These are phyloP conservation scores for Royoungia palumana DNA, from an alignment of 768 basidiomycete genomes.

Conservation along the genomic window DNA sequence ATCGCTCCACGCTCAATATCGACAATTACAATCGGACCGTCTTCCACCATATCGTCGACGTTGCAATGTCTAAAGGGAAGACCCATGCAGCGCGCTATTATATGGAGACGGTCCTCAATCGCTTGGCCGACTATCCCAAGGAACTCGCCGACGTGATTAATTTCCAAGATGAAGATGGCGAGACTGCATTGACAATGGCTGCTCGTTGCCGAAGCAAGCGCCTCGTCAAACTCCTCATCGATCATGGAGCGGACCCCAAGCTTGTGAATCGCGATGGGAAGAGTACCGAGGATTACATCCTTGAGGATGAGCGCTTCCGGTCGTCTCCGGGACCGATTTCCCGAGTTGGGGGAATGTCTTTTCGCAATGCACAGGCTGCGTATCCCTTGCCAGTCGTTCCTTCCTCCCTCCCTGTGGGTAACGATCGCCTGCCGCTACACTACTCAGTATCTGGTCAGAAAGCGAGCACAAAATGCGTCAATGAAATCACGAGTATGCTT, in stretches of 20 bases:
- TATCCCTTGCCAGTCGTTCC: slow-evolving; percentile 42
- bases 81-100: slow-evolving; percentile 98
- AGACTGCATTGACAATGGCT: slow-evolving; percentile 95
- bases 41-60: slow-evolving; percentile 96
- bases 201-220: slow-evolving; percentile 94
- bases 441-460: slow-evolving; percentile 83
- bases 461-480: slow-evolving; percentile 80
- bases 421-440: slow-evolving; percentile 73
- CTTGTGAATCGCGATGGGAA: slow-evolving; percentile 93
- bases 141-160: slow-evolving; percentile 98
- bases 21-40: slow-evolving; percentile 97
- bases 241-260: slow-evolving; percentile 95
- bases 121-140: slow-evolving; percentile 89
- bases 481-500: slow-evolving; percentile 82
- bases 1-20: slow-evolving; percentile 98
- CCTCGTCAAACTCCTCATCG: slow-evolving; percentile 90
- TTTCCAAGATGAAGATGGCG: slow-evolving; percentile 98
- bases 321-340: slow-evolving; percentile 83
- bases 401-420: slow-evolving; percentile 41
- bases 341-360: slow-evolving; percentile 63
- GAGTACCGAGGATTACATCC: slow-evolving; percentile 96
- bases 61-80: slow-evolving; percentile 97
- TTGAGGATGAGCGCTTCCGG: slow-evolving; percentile 96
- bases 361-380: slow-evolving; percentile 62
- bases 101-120: slow-evolving; percentile 90